Base-by-base conservation (phyloP, 164 flowering plant species). In the Vitis rotundifolia region DNA sequence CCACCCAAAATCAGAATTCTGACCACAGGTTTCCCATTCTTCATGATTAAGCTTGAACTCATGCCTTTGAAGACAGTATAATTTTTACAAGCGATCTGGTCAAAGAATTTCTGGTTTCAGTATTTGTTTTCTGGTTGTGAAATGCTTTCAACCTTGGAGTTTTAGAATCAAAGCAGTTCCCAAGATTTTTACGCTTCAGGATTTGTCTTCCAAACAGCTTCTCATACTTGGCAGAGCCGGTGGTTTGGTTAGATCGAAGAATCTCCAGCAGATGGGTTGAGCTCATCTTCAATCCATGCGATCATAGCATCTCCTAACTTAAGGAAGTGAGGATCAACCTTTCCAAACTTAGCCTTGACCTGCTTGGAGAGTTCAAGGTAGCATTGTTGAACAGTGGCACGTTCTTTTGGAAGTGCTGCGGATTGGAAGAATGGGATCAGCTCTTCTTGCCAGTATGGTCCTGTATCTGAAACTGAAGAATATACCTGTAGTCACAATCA, bases 401-500 rank as follows among this genome's bases (percentile, higher is more conserved):
- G 66, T 7, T 77, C 74, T 68, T 77, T 70, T 49, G 80, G 67
- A 16, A 77, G 77, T 12, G 37, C 22, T 8, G 29, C 69, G 9
- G 73, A 61, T 61, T 73, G 72, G 69, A 70, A 77, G 66, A 77
- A 77, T 3, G 80, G 74, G 74, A 77, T 77, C 50, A 68, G 16
- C 64, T 77, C 79, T 49, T 77, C 76, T 55, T 72, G 79, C 79
- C 79, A 77, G 73, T 59, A 77, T 92, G 93, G 60, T 96, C 99
- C 85, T 89, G 93, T 78, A 96, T 86, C 78, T 93, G 98, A 29
- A 91, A 70, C 79, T 89, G 93, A 37, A 96, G 88, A 66, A 93
- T 81, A 66, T 93, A 96, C 80, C 98, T 82, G 66, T 89, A 92
- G 68, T 96, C 97, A 79, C 97, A 92, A 52, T 89, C 91, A 62